Percentiles rank a stretch among this genome's conserved stretches.
phyloP scores from a whole-genome alignment of 768 basidiomycete genomes.

The Collybiopsis confluens region DNA sequence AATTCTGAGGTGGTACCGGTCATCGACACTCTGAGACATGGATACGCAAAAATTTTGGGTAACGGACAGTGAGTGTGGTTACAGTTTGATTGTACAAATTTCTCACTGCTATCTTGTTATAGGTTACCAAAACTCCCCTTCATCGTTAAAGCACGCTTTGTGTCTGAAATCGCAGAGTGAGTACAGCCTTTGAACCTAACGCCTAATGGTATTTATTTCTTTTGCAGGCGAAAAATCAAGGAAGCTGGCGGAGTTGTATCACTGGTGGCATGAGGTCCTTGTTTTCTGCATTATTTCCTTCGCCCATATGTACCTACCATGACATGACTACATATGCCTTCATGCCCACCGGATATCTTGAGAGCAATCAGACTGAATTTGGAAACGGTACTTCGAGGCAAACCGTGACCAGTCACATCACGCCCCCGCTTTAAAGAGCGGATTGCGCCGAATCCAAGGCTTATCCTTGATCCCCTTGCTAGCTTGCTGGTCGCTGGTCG shows the following conservation, averaged over 20 bases:
- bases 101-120: not conserved
- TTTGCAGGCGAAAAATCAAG: slow-evolving; percentile 70
- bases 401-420: slow-evolving; percentile 1
- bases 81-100: slow-evolving; percentile 4
- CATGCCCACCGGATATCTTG: slow-evolving; percentile 1
- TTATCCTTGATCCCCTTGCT: slow-evolving; percentile 5
- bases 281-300: slow-evolving; percentile 5
- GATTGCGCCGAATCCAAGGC: slow-evolving; percentile 1
- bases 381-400: not conserved
- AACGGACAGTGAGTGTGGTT: slow-evolving; percentile 71
- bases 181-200: slow-evolving; percentile 18
- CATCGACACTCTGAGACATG: slow-evolving; percentile 79
- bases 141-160: slow-evolving; percentile 98
- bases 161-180: slow-evolving; percentile 81
- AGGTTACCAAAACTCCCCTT: slow-evolving; percentile 62
- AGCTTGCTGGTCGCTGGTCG: slow-evolving; percentile 40
- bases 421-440: not conserved
- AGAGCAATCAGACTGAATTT: too few relatives aligned
- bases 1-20: slow-evolving; percentile 87
- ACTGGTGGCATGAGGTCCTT: slow-evolving; percentile 69
- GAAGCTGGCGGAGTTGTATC: slow-evolving; percentile 93
- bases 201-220: slow-evolving; percentile 3
- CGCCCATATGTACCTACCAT: slow-evolving; percentile 7
- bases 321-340: slow-evolving; percentile 3
- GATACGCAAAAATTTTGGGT: slow-evolving; percentile 93